Evolutionary conservation across 2,329 filamentous ascomycete genomes (phyloP), one percentile per base, ranked within the genome.

Genomic region (Diaporthe ilicicola): DNA sequence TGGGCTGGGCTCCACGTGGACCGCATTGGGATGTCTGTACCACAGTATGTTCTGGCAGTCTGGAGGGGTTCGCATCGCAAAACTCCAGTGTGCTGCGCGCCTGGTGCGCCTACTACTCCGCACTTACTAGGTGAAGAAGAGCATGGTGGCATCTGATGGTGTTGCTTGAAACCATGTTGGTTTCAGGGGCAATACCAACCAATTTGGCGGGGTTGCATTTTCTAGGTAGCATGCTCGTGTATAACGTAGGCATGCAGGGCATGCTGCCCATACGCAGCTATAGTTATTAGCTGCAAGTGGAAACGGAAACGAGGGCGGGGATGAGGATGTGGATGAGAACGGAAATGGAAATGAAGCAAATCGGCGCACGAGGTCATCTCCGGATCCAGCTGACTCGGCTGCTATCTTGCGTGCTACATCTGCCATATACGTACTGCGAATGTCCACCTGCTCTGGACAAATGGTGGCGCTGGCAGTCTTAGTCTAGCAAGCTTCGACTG

Each of bases 141-240:
- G 59, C 29, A 64, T 64, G 59, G 59, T 44, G 59, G 59, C 44
- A 64, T 64, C 53, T 68, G 53, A 46, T 59, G 53, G 37, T 59
- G 53, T 48, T 56, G 42, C 39, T 68, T 59, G 53, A 67, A 68
- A 68, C 66, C 44, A 59, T 22, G 46, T 59, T 39, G 66, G 53
- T 68, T 59, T 68, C 66, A 68, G 66, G 66, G 66, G 53, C 66
- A 50, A 39, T 51, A 68, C 66, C 66, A 59, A 46, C 37, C 66
- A 68, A 59, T 46, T 68, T 46, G 44, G 19, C 34, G 24, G 44
- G 42, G 53, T 51, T 59, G 44, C 53, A 59, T 68, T 19, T 19
- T 48, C 19, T 12, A 59, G 42, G 53, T 68, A 13, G 50, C 42
- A 50, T n/a, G 44, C 53, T 42, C 42, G 48, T 44, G 39, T 37